Base-by-base conservation (phyloP, 495 filamentous ascomycete genomes). In the Bryoglossum gracile region DNA sequence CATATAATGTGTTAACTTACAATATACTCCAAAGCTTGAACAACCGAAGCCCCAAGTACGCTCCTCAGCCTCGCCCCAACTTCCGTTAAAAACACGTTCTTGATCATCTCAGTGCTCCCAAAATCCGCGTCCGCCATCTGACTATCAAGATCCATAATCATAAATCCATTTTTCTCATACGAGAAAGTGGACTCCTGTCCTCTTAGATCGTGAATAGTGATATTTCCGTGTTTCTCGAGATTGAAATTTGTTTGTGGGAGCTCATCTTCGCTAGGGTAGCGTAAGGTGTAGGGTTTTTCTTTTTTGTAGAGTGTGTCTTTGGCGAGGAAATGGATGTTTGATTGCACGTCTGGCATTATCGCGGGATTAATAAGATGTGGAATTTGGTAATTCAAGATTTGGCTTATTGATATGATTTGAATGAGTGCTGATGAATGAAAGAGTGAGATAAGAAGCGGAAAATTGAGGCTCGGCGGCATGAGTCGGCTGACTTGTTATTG, bases 151-250 rank as follows among this genome's bases (percentile, higher is more conserved):
- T 38, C 8, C 9, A 18, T n/a, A 14, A 38, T 14, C 9, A 16
- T 18, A 16, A 11, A 38, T 8, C 35, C 35, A 6, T 38, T 18
- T 38, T 38, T 18, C 6, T 11, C 35, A 18, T n/a, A 38, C 5
- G 35, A 38, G 9, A 38, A 38, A n/a, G 35, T 6, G 8, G 28
- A 32, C 28, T 38, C 35, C 35, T 38, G 17, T 5, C 11, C 35
- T 38, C 35, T 18, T 38, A 38, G 35, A 38, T 38, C 35, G 6
- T 38, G 35, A 16, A 38, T 18, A 6, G 9, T 18, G 17, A 38
- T 38, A 38, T 38, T 38, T 32, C 13, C 28, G 35, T 38, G 35
- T 38, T 38, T 18, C 35, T 38, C 35, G 35, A 16, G 35, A 18
- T 38, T 38, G 35, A 18, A n/a, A 18, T 18, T 38, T 5, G 9